Evolutionary conservation across 495 filamentous ascomycete species (phyloP), one percentile per base, ranked within the genome.

Genomic region (Aspergillus cristatus): DNA sequence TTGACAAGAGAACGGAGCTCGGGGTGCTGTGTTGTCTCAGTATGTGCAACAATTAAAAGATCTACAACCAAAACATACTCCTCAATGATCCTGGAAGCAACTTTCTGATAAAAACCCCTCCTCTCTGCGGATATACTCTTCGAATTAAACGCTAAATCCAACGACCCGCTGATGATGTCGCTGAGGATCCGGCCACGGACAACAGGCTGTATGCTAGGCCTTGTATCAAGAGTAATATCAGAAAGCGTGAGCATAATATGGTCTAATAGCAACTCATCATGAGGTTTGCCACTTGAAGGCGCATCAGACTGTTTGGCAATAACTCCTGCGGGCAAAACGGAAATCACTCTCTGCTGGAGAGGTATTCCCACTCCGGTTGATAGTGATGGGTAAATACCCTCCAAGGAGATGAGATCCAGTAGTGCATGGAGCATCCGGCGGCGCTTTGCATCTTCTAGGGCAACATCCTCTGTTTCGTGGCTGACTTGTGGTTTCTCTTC

Each of bases 331-430:
- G 65, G 67, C 16, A 74, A 36, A 3, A 68, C 66, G 28, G 70
- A 72, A 18, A 73, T 69, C 2, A 75, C 63, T 38, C 73, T 57
- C 35, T 71, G 57, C 45, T 76, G 70, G 14, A 76, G 48, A 6
- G 73, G 73, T 33, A 76, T 68, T 0, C 71, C 72, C 16, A 75
- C 70, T 14, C 73, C 71, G 11, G 55, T 43, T 7, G 72, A 73
- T 2, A 76, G 54, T 0, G 63, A 73, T 11, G 73, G 73, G 38
- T 77, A 75, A 22, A 77, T 66, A 7, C 73, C 73, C 45, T 77
- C 73, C 1, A 77, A 42, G 0, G 71, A 70, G 18, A 75, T 60
- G 29, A 77, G 45, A 38, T 77, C 73, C 11, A 76, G 54, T 12
- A 77, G 54, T 6, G 65, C 65, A 55, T 66, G 61, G 1, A 74